Evolutionary conservation across 768 basidiomycete species (phyloP), one percentile per base, ranked within the genome.

Genomic region (Boletellus sp.): DNA sequence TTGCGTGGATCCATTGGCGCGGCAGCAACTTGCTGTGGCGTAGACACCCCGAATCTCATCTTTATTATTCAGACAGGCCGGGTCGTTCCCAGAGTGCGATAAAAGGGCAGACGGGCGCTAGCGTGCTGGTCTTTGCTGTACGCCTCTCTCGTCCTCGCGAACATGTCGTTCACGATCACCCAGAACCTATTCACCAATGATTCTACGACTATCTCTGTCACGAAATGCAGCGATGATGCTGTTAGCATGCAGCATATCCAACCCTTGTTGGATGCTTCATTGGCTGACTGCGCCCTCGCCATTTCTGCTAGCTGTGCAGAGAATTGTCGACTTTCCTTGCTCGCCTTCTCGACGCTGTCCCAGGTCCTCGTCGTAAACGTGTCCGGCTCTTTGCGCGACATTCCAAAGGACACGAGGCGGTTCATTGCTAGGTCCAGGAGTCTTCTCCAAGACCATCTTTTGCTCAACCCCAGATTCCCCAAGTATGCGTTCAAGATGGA

Each of bases 401-500:
- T 45, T 32, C 24, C 36, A 13, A 22, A 35, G 1, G 26, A 48
- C 8, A 12, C 39, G 23, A 49, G 54, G n/a, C 52, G 6, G 22
- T 28, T 40, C 5, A 32, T 56, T 5, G 22, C 36, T 9, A 44
- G 41, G 36, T 55, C 49, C 23, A 63, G 63, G 15, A 37, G 42
- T 3, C 51, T 70, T 4, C 56, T 79, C 7, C 51, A 65, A 42
- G 56, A 66, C 9, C 40, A 41, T 6, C 62, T 79, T 37, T 54
- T 79, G 4, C 56, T 64, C 39, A 49, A 70, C 26, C 17, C 58
- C 0, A 28, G 52, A 2, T 47, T 63, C 23, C 55, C 47, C 15
- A 78, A 76, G 50, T 62, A 68, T 42, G 70, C 73, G 0, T 77
- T 81, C 39, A 60, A 63, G 31, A 76, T 78, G 77, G 79, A 80